A percentile compares a stretch with the other conserved stretches of the same genome.
Evolutionary conservation across 1,139 yeast species (phyloP).

Genomic region (Yamadazyma songkhlaensis): DNA sequence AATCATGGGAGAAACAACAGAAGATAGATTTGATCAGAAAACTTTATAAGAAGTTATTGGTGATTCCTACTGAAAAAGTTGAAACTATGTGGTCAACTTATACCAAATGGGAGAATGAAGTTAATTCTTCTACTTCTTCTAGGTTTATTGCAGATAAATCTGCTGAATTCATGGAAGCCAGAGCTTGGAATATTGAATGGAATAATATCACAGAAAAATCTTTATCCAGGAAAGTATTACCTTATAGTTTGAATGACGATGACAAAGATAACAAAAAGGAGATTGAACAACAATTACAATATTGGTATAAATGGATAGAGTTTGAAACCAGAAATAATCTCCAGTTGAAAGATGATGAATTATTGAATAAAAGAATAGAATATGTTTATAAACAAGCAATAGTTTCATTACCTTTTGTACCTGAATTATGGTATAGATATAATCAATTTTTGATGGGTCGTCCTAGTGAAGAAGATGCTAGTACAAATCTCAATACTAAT

Average conservation of each 20-base stretch:
- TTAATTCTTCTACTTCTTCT: slow-evolving; percentile 75
- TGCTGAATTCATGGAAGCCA: slow-evolving; percentile 85
- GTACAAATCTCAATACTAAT: slow-evolving; percentile 20
- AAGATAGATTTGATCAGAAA: slow-evolving; percentile 75
- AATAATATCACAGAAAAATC: slow-evolving; percentile 49
- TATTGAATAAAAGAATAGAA: slow-evolving; percentile 57
- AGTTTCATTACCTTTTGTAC: slow-evolving; percentile 64
- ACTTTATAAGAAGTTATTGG: slow-evolving; percentile 66
- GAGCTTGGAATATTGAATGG: slow-evolving; percentile 77
- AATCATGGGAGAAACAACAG: slow-evolving; percentile 86
- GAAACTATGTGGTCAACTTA: slow-evolving; percentile 82
- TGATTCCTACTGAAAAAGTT: slow-evolving; percentile 69
- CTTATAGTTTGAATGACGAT: slow-evolving; percentile 15
- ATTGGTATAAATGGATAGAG: slow-evolving; percentile 75
- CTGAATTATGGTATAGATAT: slow-evolving; percentile 84
- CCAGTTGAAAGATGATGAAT: slow-evolving; percentile 48
- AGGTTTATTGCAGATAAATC: slow-evolving; percentile 82
- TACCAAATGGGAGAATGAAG: slow-evolving; percentile 77
- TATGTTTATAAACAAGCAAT: slow-evolving; percentile 75
- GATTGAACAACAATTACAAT: slow-evolving; percentile 39
- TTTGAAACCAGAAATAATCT: slow-evolving; percentile 78
- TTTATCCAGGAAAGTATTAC: slow-evolving; percentile 38
- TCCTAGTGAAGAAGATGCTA: slow-evolving; percentile 29
- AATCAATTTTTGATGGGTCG: slow-evolving; percentile 27
- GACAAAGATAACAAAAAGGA: slow-evolving; percentile 17